Base-by-base conservation (phyloP, 1,139 yeast species). In the Dujonia santamariae region DNA sequence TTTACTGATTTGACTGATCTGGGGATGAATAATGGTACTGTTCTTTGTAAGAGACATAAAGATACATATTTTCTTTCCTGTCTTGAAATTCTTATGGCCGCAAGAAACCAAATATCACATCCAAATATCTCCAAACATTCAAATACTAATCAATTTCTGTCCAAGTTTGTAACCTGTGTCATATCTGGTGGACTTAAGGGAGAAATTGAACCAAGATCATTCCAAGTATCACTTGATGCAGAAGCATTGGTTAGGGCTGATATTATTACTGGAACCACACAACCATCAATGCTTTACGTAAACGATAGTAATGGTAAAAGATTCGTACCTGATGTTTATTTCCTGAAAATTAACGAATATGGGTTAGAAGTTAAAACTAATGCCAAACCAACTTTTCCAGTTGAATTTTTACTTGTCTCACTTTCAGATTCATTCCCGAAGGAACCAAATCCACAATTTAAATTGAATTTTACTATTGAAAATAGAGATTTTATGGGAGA, bases 321-420 rank as follows among this genome's bases (percentile, higher is more conserved):
- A 40, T 92, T 90, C 49, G 97, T 94, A 8, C 98, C 99, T 0
- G 99, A 94, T 45, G 85, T 94, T 16, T 85, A 86, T 50, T 94
- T 83, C 67, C 78, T 80, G 59, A 80, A 78, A 54, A 73, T 79
- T 45, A 94, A 94, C 54, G 97, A 94, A 57, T 94, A 92, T 59
- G 87, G 88, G 6, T 66, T 88, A 19, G 81, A 87, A 32, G 95
- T 92, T 13, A 88, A 87, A 52, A 78, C 80, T 28, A 85, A 86
- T 51, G 98, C 97, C 11, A 86, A 85, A 52, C 97, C 98, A 0
- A 87, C 96, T 5, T 88, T 94, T 58, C 99, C 99, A 0, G 94
- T 87, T 12, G 98, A 94, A 45, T 94, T 86, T 55, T 61, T 94
- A 41, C 62, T 94, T 35, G 95, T 92, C 1, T 83, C 97, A 3